A percentile compares a stretch with the other conserved stretches of the same genome.
These are phyloP conservation scores for Penicillium verrucosum DNA, from an alignment of 2,329 filamentous ascomycete species.

Conservation along the genomic window DNA sequence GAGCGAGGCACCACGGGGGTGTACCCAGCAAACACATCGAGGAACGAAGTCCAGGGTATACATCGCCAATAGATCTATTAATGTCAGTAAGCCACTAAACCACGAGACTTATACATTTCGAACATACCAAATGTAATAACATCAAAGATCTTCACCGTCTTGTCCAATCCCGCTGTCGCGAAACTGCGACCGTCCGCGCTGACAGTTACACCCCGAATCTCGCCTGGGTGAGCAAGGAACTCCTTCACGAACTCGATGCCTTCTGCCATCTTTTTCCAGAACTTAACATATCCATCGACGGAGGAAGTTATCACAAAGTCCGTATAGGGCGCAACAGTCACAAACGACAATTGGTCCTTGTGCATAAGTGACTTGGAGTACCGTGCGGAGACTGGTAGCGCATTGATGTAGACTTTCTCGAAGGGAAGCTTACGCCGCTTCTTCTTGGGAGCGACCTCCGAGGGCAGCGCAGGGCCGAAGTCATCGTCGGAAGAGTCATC, in stretches of 20 bases:
- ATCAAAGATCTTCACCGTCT: constrained; percentile 55
- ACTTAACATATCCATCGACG: constrained; percentile 93
- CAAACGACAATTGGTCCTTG: constrained; percentile 86
- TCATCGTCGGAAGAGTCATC: constrained; percentile 69
- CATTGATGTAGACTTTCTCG: constrained; percentile 91
- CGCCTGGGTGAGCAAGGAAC: constrained; percentile 83
- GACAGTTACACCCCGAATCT: constrained; percentile 77
- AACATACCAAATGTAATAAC: constrained; percentile 69
- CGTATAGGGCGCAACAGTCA: constrained; percentile 82
- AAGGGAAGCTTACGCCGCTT: constrained; percentile 87
- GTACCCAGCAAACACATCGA: constrained; percentile 85
- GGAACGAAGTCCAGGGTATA: constrained; percentile 72
- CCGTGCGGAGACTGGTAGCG: constrained; percentile 72
- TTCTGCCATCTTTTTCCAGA: constrained; percentile 93
- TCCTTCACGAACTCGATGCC: constrained; percentile 98
- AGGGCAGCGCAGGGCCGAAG: constrained; percentile 87
- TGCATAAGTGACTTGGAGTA: constrained; percentile 99
- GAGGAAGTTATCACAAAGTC: constrained; percentile 96
- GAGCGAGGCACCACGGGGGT: constrained; percentile 79
- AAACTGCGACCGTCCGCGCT: constrained; percentile 91
- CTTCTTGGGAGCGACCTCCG: constrained; percentile 75
- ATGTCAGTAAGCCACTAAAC: neutral
- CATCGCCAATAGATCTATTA: constrained; percentile 72
- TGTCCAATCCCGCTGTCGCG: constrained; percentile 70
- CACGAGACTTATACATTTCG: neutral